phyloP scores from a whole-genome alignment of 2,329 filamentous ascomycete genomes.

The Fusarium kyushuense region DNA sequence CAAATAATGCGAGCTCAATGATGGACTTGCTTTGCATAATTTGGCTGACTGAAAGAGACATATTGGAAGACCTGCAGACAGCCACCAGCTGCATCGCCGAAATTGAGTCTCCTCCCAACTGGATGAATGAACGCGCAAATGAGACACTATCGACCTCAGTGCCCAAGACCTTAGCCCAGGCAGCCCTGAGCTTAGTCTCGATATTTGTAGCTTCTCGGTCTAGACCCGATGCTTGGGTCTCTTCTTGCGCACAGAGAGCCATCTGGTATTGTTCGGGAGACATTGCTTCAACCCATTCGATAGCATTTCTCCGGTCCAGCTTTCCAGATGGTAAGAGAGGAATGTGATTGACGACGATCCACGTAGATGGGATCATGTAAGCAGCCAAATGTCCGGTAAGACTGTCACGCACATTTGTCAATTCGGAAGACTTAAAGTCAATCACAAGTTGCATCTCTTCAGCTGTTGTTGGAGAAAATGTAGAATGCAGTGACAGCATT shows the following conservation, averaged over 20 bases:
- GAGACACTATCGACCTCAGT: conserved; percentile 14
- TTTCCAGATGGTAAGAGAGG: conserved; percentile 34
- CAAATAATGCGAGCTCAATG: conserved; percentile 33
- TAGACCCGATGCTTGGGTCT: neutral
- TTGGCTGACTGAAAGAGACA: conserved; percentile 32
- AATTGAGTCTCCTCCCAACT: conserved; percentile 39
- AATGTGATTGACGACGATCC: conserved; percentile 24
- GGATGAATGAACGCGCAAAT: conserved; percentile 36
- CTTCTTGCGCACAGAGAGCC: conserved; percentile 19
- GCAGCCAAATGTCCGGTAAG: conserved; percentile 16
- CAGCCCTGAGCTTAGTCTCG: conserved; percentile 23
- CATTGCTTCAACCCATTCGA: conserved; percentile 24
- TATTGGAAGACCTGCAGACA: conserved; percentile 26
- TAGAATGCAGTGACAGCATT: conserved; percentile 15
- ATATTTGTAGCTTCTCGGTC: conserved; percentile 16
- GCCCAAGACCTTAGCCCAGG: conserved; percentile 29
- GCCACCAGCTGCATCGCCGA: conserved; percentile 43
- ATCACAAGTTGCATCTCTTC: conserved; percentile 7
- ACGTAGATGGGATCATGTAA: conserved; percentile 39
- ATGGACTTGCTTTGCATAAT: conserved; percentile 43
- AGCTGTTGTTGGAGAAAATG: accelerated
- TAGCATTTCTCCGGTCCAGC: conserved; percentile 18
- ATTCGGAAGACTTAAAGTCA: neutral
- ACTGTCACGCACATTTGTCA: conserved; percentile 20
- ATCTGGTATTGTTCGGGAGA: conserved; percentile 10